phyloP scores from a whole-genome alignment of 139 green algal genomes.

The Tetratostichococcus sp. region DNA sequence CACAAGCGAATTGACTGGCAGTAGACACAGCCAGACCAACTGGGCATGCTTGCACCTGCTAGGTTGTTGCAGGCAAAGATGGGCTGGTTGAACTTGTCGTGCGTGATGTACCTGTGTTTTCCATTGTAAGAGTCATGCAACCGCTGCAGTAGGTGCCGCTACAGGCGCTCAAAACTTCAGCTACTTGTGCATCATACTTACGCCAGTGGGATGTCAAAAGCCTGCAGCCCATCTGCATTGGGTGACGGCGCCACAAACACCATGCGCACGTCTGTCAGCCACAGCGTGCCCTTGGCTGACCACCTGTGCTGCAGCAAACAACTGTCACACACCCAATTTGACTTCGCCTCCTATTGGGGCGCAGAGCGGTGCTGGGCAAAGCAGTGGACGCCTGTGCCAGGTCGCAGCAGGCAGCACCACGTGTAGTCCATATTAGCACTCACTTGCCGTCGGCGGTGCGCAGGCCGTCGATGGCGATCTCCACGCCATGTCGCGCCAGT shows the following conservation, averaged over 20 bases:
- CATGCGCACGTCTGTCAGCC: constrained; percentile 64
- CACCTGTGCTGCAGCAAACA: too few species aligned
- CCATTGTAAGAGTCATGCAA: too few species aligned
- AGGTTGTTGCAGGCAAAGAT: constrained; percentile 95
- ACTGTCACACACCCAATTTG: not conserved
- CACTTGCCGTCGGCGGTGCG: constrained; percentile 56
- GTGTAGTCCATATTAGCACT: not conserved
- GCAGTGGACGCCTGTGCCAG: too few species aligned
- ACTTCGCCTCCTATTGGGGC: not conserved
- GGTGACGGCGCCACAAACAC: constrained; percentile 71
- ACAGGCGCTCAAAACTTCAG: too few species aligned
- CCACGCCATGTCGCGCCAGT: constrained; percentile 44
- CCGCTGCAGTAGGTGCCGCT: too few species aligned
- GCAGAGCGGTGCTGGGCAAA: too few species aligned
- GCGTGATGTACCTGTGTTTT: constrained; percentile 82
- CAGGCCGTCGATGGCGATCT: constrained; percentile 56
- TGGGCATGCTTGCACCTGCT: constrained; percentile 30
- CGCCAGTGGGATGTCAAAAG: constrained; percentile 79
- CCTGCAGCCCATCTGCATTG: constrained; percentile 56
- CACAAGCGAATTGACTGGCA: not conserved
- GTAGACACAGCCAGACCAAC: too few species aligned
- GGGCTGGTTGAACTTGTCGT: constrained; percentile 88
- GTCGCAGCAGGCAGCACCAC: not conserved
- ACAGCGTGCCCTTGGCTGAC: constrained; percentile 21
- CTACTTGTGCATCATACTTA: too few species aligned